Evolutionary conservation across 495 filamentous ascomycete species (phyloP).

Genomic region (Daldinia concentrica): DNA sequence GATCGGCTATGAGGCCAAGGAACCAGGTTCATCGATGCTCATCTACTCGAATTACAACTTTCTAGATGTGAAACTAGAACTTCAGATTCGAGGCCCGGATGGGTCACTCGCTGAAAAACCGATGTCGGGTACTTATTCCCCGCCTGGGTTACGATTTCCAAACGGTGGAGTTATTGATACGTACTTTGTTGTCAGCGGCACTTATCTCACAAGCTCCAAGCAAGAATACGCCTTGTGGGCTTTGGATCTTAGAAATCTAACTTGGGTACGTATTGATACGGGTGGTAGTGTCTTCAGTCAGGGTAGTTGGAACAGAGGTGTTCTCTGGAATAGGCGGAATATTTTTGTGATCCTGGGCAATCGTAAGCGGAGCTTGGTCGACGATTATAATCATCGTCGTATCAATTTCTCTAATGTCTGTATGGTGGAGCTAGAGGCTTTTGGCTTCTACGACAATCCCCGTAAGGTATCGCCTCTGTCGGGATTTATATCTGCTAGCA

Average conservation of each 20-base stretch:
- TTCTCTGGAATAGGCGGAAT: slow-evolving; percentile 91
- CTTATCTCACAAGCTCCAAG: slow-evolving; percentile 95
- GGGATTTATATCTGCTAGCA: slow-evolving; percentile 80
- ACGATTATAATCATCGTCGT: slow-evolving; percentile 96
- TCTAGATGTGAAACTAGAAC: slow-evolving; percentile 91
- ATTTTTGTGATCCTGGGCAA: slow-evolving; percentile 95
- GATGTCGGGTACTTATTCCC: slow-evolving; percentile 87
- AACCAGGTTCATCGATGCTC: slow-evolving; percentile 84
- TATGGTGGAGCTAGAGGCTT: slow-evolving; percentile 95
- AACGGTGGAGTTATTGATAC: slow-evolving; percentile 94
- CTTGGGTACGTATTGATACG: slow-evolving; percentile 94
- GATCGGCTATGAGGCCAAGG: slow-evolving; percentile 60
- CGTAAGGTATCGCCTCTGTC: slow-evolving; percentile 78
- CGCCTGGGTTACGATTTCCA: slow-evolving; percentile 91
- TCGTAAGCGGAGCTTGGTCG: slow-evolving; percentile 89
- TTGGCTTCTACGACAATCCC: slow-evolving; percentile 95
- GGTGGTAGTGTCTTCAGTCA: slow-evolving; percentile 93
- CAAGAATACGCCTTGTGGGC: slow-evolving; percentile 99
- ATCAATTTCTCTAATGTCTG: slow-evolving; percentile 98
- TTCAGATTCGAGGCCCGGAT: slow-evolving; percentile 87
- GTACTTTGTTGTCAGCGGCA: slow-evolving; percentile 96
- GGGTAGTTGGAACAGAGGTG: slow-evolving; percentile 95
- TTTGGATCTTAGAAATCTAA: slow-evolving; percentile 83
- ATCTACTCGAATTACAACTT: slow-evolving; percentile 99
- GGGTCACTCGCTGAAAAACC: slow-evolving; percentile 85